Evolutionary conservation across 768 basidiomycete species (phyloP), one percentile per base, ranked within the genome.

Genomic region (Leccinum pellstonianum): DNA sequence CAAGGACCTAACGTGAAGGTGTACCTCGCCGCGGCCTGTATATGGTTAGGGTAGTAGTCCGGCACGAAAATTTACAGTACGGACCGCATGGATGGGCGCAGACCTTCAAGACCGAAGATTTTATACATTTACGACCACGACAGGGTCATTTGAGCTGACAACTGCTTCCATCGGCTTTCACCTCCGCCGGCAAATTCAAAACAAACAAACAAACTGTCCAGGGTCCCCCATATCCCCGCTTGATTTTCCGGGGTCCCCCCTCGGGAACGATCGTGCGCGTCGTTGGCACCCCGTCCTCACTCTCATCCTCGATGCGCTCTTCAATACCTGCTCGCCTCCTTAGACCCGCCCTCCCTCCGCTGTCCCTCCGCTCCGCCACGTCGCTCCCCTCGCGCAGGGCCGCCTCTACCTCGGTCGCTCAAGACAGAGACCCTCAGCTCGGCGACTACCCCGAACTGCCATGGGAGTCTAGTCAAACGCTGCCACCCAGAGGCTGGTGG

Each of bases 361-460:
- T 38, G 2, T 25, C 49, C 10, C 49, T 49, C 59, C 41, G 55
- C 17, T n/a, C 58, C 10, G 5, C 29, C 5, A 58, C 46, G 17
- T 7, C 35, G 5, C 11, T 48, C 15, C 59, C 17, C 11, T 62
- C 9, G 59, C 27, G 6, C 14, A 66, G 66, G 49, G 25, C 62
- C 4, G 64, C 64, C 14, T 66, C 68, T 37, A 64, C 62, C 15
- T 55, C 67, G 0, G 56, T 68, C 29, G 35, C 60, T 6, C 68
- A 52, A 61, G 77, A 84, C 62, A 73, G 73, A 43, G 87, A 91
- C 70, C 87, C 89, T 2, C 87, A 91, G 62, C 75, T 90, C 19
- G 79, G 79, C 56, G 88, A 83, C 65, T 92, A 94, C 65, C 91
- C 91, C 9, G 79, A 86, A 60, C 79, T 91, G 6, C 89, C 90